Conservation (phyloP, 1,139 yeast genomes). For the Citeromyces hawaiiensis region DNA sequence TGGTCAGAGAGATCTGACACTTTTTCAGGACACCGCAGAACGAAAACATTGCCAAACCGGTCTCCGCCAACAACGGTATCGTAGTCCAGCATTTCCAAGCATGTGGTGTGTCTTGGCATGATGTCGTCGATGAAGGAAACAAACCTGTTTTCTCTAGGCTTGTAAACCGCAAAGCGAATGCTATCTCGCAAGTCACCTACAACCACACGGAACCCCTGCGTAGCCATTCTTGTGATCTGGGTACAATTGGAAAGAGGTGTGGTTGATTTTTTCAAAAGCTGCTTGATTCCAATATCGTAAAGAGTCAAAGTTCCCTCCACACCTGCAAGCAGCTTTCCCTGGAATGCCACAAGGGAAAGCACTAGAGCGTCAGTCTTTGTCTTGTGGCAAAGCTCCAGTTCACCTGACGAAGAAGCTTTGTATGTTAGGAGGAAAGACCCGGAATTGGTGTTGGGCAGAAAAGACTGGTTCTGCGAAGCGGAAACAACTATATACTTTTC, state of each 20-base stretch:
- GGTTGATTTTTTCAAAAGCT: conserved; percentile 54
- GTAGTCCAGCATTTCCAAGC: conserved; percentile 48
- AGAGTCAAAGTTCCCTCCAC: conserved; percentile 38
- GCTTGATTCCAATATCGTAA: conserved; percentile 70
- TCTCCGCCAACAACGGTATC: conserved; percentile 82
- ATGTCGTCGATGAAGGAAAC: conserved; percentile 60
- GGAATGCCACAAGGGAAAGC: conserved; percentile 37
- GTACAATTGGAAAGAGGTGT: conserved; percentile 23
- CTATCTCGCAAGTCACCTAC: conserved; percentile 63
- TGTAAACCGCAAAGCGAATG: conserved; percentile 41
- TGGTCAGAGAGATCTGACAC: conserved; percentile 32
- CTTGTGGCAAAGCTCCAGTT: conserved; percentile 40
- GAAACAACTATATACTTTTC: conserved; percentile 35
- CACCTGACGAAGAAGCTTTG: conserved; percentile 17
- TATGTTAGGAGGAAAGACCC: conserved; percentile 30
- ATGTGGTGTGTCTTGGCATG: conserved; percentile 52
- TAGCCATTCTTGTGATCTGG: conserved; percentile 35
- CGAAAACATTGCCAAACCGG: conserved; percentile 69
- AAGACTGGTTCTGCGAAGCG: conserved; percentile 22
- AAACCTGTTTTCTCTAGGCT: conserved; percentile 36
- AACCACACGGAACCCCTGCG: conserved; percentile 46
- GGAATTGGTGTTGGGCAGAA: conserved; percentile 20
- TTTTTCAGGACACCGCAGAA: conserved; percentile 42
- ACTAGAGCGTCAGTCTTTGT: conserved; percentile 44
- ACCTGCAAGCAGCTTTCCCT: conserved; percentile 53